Conservation (phyloP, 805 yeast genomes). For the Grigorovia transvaalensis region DNA sequence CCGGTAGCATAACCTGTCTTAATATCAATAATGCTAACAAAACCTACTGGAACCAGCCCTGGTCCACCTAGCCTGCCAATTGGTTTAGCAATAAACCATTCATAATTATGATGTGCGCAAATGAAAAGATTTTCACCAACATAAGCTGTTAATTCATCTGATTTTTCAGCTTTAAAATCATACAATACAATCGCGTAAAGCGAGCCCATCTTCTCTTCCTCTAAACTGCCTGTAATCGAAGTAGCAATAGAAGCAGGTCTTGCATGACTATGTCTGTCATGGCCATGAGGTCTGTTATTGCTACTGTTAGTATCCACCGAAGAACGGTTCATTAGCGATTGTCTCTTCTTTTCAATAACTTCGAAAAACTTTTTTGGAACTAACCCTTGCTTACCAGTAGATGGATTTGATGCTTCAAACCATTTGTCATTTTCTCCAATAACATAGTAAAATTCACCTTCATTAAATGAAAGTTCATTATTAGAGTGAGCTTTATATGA, state of each 20-base stretch:
- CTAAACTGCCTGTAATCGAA: background rate
- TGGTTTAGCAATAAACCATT: constrained; percentile 98
- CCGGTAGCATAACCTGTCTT: constrained; percentile 50
- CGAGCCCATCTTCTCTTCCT: constrained; percentile 29
- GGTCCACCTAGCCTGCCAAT: constrained; percentile 94
- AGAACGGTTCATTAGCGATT: constrained; percentile 14
- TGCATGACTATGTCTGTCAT: background rate
- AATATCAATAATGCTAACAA: constrained; percentile 77
- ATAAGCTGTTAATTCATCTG: constrained; percentile 74
- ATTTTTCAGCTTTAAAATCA: constrained; percentile 66
- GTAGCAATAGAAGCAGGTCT: constrained; percentile 6
- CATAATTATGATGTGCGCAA: constrained; percentile 92
- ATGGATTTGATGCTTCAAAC: constrained; percentile 85
- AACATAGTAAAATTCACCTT: constrained; percentile 88
- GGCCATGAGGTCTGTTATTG: background rate
- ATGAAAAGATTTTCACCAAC: constrained; percentile 86
- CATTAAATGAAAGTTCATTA: constrained; percentile 65
- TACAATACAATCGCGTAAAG: constrained; percentile 79
- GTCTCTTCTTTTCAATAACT: constrained; percentile 53
- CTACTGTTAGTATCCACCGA: background rate
- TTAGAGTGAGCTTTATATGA: constrained; percentile 71
- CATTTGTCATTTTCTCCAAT: constrained; percentile 56
- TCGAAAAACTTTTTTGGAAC: constrained; percentile 84
- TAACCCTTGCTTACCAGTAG: constrained; percentile 64
- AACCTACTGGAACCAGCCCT: constrained; percentile 87